Evolutionary conservation across 1,284 basidiomycete species (phyloP).

Genomic region (Ceratobasidium sp.): DNA sequence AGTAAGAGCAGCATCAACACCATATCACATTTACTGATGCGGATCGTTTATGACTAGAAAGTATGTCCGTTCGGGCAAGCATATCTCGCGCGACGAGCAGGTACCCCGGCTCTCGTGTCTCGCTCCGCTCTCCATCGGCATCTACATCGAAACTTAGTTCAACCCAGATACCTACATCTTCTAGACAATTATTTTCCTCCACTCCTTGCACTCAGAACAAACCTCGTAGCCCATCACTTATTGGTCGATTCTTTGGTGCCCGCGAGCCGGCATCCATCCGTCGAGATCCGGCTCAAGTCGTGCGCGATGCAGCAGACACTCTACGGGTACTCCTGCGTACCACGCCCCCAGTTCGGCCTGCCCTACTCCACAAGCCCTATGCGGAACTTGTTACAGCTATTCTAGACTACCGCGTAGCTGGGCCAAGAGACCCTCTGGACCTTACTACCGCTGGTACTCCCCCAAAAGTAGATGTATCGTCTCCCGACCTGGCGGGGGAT

Average conservation of each 20-base stretch:
- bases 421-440: constrained; percentile 30
- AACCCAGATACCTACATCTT: not conserved
- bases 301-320: constrained; percentile 27
- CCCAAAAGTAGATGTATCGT: not conserved
- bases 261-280: constrained; percentile 11
- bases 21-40: no score
- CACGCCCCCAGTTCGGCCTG: constrained; percentile 18
- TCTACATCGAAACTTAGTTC: not conserved
- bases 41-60: not conserved
- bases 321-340: constrained; percentile 26
- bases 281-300: constrained; percentile 8
- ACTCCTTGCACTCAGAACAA: not conserved
- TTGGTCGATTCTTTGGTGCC: constrained; percentile 27
- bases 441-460: constrained; percentile 7
- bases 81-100: constrained; percentile 13
- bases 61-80: constrained; percentile 13
- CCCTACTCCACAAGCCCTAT: constrained; percentile 37
- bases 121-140: not conserved
- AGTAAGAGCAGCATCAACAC: no score
- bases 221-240: not conserved
- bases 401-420: not conserved
- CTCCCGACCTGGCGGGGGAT: constrained; percentile 7
- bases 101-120: not conserved
- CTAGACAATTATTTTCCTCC: not conserved
- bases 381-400: constrained; percentile 20